These are phyloP conservation scores for Rhynchospora breviuscula DNA, from an alignment of 176 grass and related monocot species.

Conservation along the genomic window DNA sequence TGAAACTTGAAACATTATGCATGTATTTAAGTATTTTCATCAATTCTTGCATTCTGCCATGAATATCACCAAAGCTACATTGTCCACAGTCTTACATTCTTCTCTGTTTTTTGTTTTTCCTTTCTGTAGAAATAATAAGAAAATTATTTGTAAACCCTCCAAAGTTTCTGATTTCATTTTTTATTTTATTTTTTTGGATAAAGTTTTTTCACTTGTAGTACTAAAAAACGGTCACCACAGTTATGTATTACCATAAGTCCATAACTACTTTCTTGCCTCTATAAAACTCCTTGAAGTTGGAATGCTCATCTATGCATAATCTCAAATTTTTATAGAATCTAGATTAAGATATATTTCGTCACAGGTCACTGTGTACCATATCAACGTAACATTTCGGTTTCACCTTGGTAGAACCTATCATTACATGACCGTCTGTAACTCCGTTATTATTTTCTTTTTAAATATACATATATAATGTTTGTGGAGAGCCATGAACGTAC, in stretches of 20 bases:
- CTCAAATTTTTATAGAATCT: background rate
- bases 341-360: background rate
- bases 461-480: background rate
- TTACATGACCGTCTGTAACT: background rate
- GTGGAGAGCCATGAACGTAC: conserved; percentile 11
- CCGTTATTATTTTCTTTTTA: background rate
- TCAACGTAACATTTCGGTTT: background rate
- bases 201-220: too few relatives aligned
- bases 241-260: too few relatives aligned
- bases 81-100: background rate
- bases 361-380: background rate
- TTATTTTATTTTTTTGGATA: too few relatives aligned
- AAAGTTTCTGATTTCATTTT: background rate
- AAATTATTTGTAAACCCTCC: background rate
- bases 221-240: too few relatives aligned
- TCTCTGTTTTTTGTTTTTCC: background rate
- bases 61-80: background rate
- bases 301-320: background rate
- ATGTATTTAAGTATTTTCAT: background rate
- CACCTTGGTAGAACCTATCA: background rate
- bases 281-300: background rate
- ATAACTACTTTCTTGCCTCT: background rate
- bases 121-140: background rate
- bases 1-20: background rate
- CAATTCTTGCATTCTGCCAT: background rate